Evolutionary conservation across 106 monocot species (phyloP), one percentile per base, ranked within the genome.

Genomic region (Xerophyta viscosa): DNA sequence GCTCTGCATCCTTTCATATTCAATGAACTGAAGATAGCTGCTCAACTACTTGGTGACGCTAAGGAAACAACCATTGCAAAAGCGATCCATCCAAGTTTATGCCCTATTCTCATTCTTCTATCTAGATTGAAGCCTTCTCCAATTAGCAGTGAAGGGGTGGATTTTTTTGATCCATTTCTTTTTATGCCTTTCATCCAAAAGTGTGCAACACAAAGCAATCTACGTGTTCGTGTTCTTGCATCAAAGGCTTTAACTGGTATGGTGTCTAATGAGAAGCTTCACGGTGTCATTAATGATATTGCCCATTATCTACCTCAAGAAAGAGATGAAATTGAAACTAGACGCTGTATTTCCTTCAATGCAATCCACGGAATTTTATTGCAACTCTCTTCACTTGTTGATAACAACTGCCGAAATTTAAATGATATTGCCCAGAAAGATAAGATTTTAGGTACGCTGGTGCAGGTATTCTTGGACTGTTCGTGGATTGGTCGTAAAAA

Each of bases 31-130:
- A 77, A 77, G 57, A 69, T 80, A 33, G 90, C 86, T 6, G 83
- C 98, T 0, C 66, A 82, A 39, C 58, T 69, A 12, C 79, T 83
- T 20, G 65, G 43, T 15, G 60, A 79, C 68, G 50, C 67, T 60
- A 37, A 52, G 21, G 69, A 72, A 58, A 72, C 73, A 13, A 76
- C 66, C 64, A 83, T 86, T 19, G 50, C 77, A 54, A 90, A 79
- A 58, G 62, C 86, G 29, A 79, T 98, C 71, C 98, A 90, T 50
- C 98, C 98, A 56, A 98, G 98, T 61, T 58, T 98, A 66, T 98
- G 83, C 19, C 98, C 90, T 0, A 98, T 98, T 63, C 86, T 98
- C 20, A 86, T 98, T 55, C 86, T 98, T 61, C 46, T 98, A 45
- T 82, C 82, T 56, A 78, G 89, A 52, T 73, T 98, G 15, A 98